Evolutionary conservation across 2,329 filamentous ascomycete species (phyloP).

Genomic region (Setomelanomma holmii): DNA sequence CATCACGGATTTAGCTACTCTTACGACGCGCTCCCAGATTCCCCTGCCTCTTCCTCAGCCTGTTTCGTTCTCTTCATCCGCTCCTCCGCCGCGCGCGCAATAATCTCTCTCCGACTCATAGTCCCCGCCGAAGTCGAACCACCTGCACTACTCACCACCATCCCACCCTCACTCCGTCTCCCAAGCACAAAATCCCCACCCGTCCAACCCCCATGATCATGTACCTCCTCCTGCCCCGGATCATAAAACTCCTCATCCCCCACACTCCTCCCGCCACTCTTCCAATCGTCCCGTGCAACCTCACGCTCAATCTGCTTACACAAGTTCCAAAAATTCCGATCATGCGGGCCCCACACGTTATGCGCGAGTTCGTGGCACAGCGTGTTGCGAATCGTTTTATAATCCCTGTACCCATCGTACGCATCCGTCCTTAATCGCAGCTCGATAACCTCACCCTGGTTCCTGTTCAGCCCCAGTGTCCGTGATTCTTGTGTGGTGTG

Average conservation of each 20-base stretch:
- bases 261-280: slow-evolving; percentile 63
- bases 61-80: slow-evolving; percentile 61
- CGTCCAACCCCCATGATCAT: slow-evolving; percentile 54
- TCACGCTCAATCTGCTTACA: slow-evolving; percentile 87
- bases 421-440: slow-evolving; percentile 89
- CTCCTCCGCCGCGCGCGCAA: slow-evolving; percentile 78
- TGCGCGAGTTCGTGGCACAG: slow-evolving; percentile 95
- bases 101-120: slow-evolving; percentile 74
- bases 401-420: slow-evolving; percentile 92
- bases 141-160: slow-evolving; percentile 39
- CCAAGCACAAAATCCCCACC: slow-evolving; percentile 50
- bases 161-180: slow-evolving; percentile 46
- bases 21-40: slow-evolving; percentile 7
- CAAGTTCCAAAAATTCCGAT: slow-evolving; percentile 87
- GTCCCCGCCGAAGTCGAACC: slow-evolving; percentile 45
- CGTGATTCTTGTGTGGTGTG: slow-evolving; percentile 84
- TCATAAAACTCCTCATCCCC: slow-evolving; percentile 45
- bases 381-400: slow-evolving; percentile 87
- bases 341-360: slow-evolving; percentile 85
- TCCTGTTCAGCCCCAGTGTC: slow-evolving; percentile 86
- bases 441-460: slow-evolving; percentile 88
- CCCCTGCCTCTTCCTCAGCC: slow-evolving; percentile 47
- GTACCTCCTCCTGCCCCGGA: slow-evolving; percentile 37
- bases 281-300: slow-evolving; percentile 82
- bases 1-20: no score